phyloP scores from a whole-genome alignment of 2,329 filamentous ascomycete species.

The Sporothrix curviconia region DNA sequence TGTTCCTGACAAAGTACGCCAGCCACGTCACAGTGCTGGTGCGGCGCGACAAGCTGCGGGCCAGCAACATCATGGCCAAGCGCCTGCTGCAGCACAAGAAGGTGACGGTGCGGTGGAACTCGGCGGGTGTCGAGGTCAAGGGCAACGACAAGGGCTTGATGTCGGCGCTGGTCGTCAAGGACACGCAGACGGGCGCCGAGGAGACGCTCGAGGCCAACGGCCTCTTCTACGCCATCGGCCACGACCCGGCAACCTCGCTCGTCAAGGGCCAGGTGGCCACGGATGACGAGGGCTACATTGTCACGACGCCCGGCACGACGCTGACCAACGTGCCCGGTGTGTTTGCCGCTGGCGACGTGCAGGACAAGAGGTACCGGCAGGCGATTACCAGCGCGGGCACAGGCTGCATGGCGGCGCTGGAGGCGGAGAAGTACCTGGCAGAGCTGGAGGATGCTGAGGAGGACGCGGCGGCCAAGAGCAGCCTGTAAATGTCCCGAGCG shows the following conservation, averaged over 20 bases:
- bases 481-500: conserved; percentile 13
- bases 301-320: conserved; percentile 82
- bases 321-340: conserved; percentile 85
- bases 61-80: conserved; percentile 86
- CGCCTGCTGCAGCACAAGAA: conserved; percentile 78
- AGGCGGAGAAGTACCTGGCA: conserved; percentile 87
- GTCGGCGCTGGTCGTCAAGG: conserved; percentile 78
- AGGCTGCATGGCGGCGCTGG: conserved; percentile 90
- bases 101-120: conserved; percentile 84
- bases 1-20: conserved; percentile 96
- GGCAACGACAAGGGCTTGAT: conserved; percentile 82
- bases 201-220: conserved; percentile 87
- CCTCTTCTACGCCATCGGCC: conserved; percentile 94
- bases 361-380: conserved; percentile 97
- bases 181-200: conserved; percentile 66
- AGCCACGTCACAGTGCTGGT: conserved; percentile 93
- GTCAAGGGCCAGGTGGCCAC: conserved; percentile 82
- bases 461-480: conserved; percentile 31
- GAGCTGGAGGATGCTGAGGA: conserved; percentile 66
- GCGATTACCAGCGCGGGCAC: conserved; percentile 95
- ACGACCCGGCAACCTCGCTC: conserved; percentile 85
- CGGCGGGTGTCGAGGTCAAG: conserved; percentile 72
- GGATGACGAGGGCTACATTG: conserved; percentile 84
- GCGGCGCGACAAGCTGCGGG: conserved; percentile 76
- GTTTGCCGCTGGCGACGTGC: conserved; percentile 94